Base-by-base conservation (phyloP, 345 rosid species). In the Adansonia digitata region DNA sequence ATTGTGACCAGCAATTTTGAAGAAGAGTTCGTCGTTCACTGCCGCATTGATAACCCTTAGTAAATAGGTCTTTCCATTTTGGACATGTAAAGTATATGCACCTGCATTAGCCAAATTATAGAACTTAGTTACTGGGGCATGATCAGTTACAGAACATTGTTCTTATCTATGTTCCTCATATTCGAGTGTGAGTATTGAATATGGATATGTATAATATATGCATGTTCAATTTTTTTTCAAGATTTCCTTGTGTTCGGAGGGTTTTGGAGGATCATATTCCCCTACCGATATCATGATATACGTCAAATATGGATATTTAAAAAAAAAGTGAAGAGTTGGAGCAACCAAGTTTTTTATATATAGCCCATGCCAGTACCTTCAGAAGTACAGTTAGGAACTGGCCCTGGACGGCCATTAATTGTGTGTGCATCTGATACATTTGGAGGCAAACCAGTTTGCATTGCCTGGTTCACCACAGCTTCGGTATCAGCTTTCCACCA, bases 401-500 rank as follows among this genome's bases (percentile, higher is more conserved):
- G 88, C 26, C 93, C 93, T 2, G 93, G 61, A 27, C 71, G 81
- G 71, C 97, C 94, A 83, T 92, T 90, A 43, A 92, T 86, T 62
- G 88, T 86, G 82, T 90, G 94, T 20, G 93, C 81, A 75, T 92
- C 94, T n/a, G 93, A 92, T 52, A 83, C 18, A 81, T 90, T 92
- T 29, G 94, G 93, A 11, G 97, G 67, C 60, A 84, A 37, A 71
- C 94, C 94, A 34, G 82, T 63, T 55, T 79, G 77, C 63, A 66
- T 73, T 1, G 92, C 76, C 62, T 88, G 92, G 2, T 60, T 85
- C 64, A 90, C 46, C 71, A 92, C 84, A 24, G 85, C 84, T 82
- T 92, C 93, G 22, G 87, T 89, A 76, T 90, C 90, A 2, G 89
- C 82, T 77, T 90, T 92, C 94, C 94, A 92, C 97, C 97, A 92